Evolutionary conservation across 1,284 basidiomycete species (phyloP).

Genomic region (Salmacisia buchloeana): DNA sequence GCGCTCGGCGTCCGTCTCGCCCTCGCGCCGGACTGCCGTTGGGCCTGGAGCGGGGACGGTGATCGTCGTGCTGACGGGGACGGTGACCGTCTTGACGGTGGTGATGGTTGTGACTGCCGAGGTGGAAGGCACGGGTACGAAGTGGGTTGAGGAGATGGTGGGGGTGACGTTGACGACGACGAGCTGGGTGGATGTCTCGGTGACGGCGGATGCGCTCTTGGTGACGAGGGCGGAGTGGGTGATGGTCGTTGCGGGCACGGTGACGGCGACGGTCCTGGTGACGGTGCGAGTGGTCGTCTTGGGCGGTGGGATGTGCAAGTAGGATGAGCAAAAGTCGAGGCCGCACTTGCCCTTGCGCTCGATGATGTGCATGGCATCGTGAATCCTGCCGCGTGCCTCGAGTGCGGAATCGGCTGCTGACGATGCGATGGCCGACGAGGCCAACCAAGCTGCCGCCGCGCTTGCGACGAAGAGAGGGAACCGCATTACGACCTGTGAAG

Average conservation of each 20-base stretch:
- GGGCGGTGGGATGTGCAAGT: neutral
- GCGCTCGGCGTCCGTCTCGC: too few species aligned
- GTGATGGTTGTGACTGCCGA: neutral
- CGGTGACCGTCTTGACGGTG: neutral
- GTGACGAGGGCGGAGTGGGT: constrained; percentile 22
- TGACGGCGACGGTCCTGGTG: constrained; percentile 24
- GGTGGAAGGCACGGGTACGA: neutral
- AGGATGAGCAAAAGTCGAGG: neutral
- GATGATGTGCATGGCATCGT: neutral
- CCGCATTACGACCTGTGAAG: too few species aligned
- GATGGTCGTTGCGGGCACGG: constrained; percentile 27
- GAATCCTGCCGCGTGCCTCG: neutral
- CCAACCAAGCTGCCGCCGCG: neutral
- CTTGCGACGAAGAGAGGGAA: too few species aligned
- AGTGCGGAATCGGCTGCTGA: too few species aligned
- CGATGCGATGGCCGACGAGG: neutral
- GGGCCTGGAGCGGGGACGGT: neutral
- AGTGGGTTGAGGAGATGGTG: neutral
- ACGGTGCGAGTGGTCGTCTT: constrained; percentile 9
- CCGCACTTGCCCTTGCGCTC: neutral
- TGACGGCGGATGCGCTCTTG: constrained; percentile 5
- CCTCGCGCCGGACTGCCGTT: too few species aligned
- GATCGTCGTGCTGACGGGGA: neutral
- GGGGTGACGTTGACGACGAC: neutral
- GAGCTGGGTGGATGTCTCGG: neutral